Evolutionary conservation across 345 rosid genomes (phyloP), one percentile per base, ranked within the genome.

Genomic region (Atalantia buxifolia): DNA sequence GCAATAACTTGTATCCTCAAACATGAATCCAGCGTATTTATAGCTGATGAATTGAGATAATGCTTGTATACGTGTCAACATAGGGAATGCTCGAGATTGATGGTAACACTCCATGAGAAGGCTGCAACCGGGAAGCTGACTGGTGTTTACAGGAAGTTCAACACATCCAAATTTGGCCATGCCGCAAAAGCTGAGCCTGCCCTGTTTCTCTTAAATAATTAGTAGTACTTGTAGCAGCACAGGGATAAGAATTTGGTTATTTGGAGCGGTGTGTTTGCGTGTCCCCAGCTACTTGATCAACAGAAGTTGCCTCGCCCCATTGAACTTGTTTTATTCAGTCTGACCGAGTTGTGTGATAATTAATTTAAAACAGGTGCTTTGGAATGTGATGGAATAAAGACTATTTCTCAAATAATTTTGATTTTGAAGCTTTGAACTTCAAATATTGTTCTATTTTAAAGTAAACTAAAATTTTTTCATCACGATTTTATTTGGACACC

Each of bases 61-160:
- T n/a, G n/a, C n/a, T n/a, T n/a, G n/a, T n/a, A n/a, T n/a, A n/a
- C n/a, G n/a, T n/a, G n/a, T n/a, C n/a, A 14, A 65, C 4, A 33
- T 7, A 94, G 99, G 83, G 98, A 92, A 77, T 96, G 99, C 81
- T 87, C 98, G 45, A 88, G 84, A 78, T 78, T 90, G 86, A 96
- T 96, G 92, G 97, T 90, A 62, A 79, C 71, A 35, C 88, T 86
- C 69, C 98, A 96, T 86, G 86, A 87, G 86, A 89, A 89, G 82
- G 90, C 99, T 60, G 95, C 89, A 76, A 81, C 84, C 18, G 97
- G 97, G 80, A 92, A 90, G 86, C 85, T 94, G 53, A 91, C 95
- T 0, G 98, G 98, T 60, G 98, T 89, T 25, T 86, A 90, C 78
- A 77, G 97, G 72, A 96, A 94, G 79, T 96, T 92, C 72, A 87